Percentiles rank a stretch among this genome's conserved stretches.
These are phyloP conservation scores for Lipomyces yamanashiensis DNA, from an alignment of 805 yeast genomes.

Conservation along the genomic window DNA sequence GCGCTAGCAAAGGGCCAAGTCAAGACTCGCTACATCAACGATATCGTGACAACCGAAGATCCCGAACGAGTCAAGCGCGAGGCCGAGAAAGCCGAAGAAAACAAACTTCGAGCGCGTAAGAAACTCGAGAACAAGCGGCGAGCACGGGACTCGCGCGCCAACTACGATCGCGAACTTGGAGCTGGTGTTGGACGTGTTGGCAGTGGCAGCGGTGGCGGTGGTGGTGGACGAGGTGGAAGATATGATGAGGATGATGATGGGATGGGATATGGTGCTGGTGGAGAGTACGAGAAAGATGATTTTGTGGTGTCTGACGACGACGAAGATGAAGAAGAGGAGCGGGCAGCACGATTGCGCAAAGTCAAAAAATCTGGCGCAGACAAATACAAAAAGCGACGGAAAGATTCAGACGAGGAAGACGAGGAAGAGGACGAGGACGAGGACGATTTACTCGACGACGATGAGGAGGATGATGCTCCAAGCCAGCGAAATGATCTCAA, in stretches of 20 bases:
- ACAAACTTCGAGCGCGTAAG: conserved; percentile 48
- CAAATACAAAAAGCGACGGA: conserved; percentile 25
- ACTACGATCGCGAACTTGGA: conserved; percentile 19
- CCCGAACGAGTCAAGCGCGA: conserved; percentile 53
- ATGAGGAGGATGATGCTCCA: conserved; percentile 28
- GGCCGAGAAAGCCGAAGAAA: conserved; percentile 48
- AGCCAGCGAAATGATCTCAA: conserved; percentile 15
- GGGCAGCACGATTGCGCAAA: conserved; percentile 42
- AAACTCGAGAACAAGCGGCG: conserved; percentile 46
- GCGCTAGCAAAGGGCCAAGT: conserved; percentile 45
- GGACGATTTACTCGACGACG: conserved; percentile 22
- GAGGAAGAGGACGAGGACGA: conserved; percentile 42
- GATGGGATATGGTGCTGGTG: conserved; percentile 39
- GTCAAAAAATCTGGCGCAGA: conserved; percentile 43
- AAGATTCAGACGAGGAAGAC: conserved; percentile 40
- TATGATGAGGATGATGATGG: conserved; percentile 33
- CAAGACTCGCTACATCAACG: conserved; percentile 45
- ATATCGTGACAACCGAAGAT: conserved; percentile 48
- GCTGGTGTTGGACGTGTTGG: conserved; percentile 7
- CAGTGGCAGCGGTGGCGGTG: conserved; percentile 6
- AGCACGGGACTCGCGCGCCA: conserved; percentile 19
- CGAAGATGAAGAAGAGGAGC: conserved; percentile 45
- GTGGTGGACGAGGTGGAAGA: conserved; percentile 12
- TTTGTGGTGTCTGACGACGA: conserved; percentile 44
- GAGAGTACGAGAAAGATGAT: conserved; percentile 47